A percentile compares a stretch with the other conserved stretches of the same genome.
These are phyloP conservation scores for Mortierella sp. DNA, from an alignment of 371 early-diverging fungal species.

Conservation along the genomic window DNA sequence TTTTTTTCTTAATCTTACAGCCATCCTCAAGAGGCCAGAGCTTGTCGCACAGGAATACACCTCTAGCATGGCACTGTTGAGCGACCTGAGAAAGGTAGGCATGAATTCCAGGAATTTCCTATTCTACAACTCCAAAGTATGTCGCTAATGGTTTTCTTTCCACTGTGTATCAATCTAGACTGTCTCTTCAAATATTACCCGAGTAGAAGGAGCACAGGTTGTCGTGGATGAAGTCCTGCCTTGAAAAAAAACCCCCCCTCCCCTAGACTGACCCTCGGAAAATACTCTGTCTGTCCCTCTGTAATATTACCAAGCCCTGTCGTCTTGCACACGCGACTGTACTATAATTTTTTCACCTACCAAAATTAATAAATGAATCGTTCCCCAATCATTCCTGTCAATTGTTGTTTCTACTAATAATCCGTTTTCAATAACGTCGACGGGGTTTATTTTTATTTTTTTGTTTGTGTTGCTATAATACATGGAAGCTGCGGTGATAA, in stretches of 20 bases:
- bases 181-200: slow-evolving; percentile 38
- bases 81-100: slow-evolving; percentile 42
- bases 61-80: slow-evolving; percentile 35
- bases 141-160: neutral
- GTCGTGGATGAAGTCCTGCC: slow-evolving; percentile 48
- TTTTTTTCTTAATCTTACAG: neutral
- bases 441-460: neutral
- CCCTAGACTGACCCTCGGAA: neutral
- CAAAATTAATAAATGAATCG: no score
- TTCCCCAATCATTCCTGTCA: neutral
- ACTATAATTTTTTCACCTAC: neutral
- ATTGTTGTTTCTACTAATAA: neutral
- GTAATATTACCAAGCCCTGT: slow-evolving; percentile 14
- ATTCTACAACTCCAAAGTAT: neutral
- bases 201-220: slow-evolving; percentile 39
- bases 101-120: no score
- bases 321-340: neutral
- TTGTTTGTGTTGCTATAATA: slow-evolving; percentile 11
- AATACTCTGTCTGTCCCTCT: neutral
- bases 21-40: slow-evolving; percentile 23
- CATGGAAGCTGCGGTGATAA: slow-evolving; percentile 6
- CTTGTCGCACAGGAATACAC: slow-evolving; percentile 45
- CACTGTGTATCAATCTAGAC: slow-evolving; percentile 18
- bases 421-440: neutral
- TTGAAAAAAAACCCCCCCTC: neutral